These are phyloP conservation scores for Cryptosporidium tyzzeri DNA, from an alignment of 169 alveolate genomes.

Conservation along the genomic window DNA sequence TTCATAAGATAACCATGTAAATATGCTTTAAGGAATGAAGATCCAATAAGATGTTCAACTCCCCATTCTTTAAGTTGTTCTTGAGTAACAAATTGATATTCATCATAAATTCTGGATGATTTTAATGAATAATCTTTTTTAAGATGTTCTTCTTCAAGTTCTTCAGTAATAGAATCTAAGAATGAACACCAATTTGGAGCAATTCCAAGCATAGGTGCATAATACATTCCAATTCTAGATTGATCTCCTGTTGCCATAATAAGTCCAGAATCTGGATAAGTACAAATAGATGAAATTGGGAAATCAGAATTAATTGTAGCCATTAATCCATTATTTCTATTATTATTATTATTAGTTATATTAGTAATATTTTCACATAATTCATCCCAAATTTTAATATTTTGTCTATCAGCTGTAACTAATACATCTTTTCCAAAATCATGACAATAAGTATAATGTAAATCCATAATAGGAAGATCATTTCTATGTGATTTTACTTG, in stretches of 20 bases:
- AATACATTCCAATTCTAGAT: slow-evolving; percentile 92
- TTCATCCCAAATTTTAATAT: slow-evolving; percentile 83
- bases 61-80: slow-evolving; percentile 93
- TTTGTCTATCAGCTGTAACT: slow-evolving; percentile 85
- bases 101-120: slow-evolving; percentile 90
- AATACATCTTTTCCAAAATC: slow-evolving; percentile 78
- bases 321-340: slow-evolving; percentile 75
- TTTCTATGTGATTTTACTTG: slow-evolving; percentile 72
- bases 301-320: slow-evolving; percentile 88
- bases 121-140: slow-evolving; percentile 75
- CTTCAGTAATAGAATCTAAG: slow-evolving; percentile 96
- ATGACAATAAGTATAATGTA: slow-evolving; percentile 58
- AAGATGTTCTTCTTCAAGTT: slow-evolving; percentile 90
- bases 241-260: slow-evolving; percentile 93
- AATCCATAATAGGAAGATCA: slow-evolving; percentile 74
- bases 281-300: slow-evolving; percentile 85
- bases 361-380: not conserved
- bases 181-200: slow-evolving; percentile 98
- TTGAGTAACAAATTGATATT: slow-evolving; percentile 92
- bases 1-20: slow-evolving; percentile 96
- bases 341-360: too few species aligned
- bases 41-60: slow-evolving; percentile 93
- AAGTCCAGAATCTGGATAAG: slow-evolving; percentile 91
- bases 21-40: slow-evolving; percentile 93
- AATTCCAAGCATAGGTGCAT: slow-evolving; percentile 93